Evolutionary conservation across 2,329 filamentous ascomycete genomes (phyloP), one percentile per base, ranked within the genome.

Genomic region (Calonectria fujianensis): DNA sequence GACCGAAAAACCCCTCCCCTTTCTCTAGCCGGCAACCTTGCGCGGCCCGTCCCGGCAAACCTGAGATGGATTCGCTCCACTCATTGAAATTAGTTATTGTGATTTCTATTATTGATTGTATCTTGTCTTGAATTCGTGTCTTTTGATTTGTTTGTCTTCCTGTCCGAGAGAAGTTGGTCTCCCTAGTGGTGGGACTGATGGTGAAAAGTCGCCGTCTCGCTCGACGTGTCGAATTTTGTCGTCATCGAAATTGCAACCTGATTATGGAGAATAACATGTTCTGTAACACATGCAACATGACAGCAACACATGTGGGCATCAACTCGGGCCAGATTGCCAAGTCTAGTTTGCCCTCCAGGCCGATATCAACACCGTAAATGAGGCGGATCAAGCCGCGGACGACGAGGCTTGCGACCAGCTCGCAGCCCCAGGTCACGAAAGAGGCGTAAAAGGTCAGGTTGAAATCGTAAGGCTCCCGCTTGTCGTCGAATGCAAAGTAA

Each of bases 211-310:
- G 35, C 6, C 13, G 9, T 35, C 20, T 39, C 31, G 35, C 57
- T 61, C 57, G 32, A 39, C n/a, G 11, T 57, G 29, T 35, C 52
- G 18, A n/a, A n/a, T 35, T n/a, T 32, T 57, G 29, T 54, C 11
- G 52, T 57, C 35, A 82, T 51, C 83, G 86, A 78, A 94, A 94
- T 76, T 91, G 89, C 80, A 94, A 84, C 76, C 92, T 88, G 45
- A 93, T 90, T 79, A 94, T 94, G 59, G 91, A 92, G 84, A 94
- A 94, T 71, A 94, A 84, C 92, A 94, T 94, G 82, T 94, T 94
- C 85, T 94, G 92, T 83, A 94, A 81, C 66, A 94, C 92, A 79
- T 94, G 92, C 82, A 94, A 85, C 86, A 91, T 91, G 29, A 93
- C 92, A 29, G 90, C 91, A 27, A 93, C 90, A 70, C 90, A 91